Percentiles rank a stretch among this genome's conserved stretches.
Evolutionary conservation across 768 basidiomycete genomes (phyloP).

Genomic region (Leccinum ochraceum): DNA sequence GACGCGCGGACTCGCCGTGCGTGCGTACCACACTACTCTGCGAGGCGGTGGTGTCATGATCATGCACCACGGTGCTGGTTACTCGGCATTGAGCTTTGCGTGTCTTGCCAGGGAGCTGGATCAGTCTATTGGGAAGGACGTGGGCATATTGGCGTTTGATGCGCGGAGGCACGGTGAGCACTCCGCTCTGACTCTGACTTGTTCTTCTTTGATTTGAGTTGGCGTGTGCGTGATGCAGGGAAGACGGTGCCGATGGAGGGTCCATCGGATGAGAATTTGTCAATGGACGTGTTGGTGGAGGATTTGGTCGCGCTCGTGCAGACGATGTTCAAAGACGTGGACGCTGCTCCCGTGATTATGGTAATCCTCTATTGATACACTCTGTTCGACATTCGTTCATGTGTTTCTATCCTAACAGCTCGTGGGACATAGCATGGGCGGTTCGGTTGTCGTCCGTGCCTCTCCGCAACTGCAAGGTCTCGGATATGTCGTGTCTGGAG

Average conservation of each 20-base stretch:
- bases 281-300: conserved; percentile 65
- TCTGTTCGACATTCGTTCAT: neutral
- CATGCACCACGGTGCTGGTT: conserved; percentile 96
- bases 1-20: conserved; percentile 59
- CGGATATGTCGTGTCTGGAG: conserved; percentile 73
- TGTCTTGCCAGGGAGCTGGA: conserved; percentile 81
- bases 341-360: conserved; percentile 67
- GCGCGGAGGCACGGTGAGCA: conserved; percentile 82
- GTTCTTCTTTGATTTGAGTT: neutral
- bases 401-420: conserved; percentile 46
- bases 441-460: conserved; percentile 78
- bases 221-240: conserved; percentile 11
- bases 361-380: conserved; percentile 38
- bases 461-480: conserved; percentile 64
- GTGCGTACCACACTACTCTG: conserved; percentile 85
- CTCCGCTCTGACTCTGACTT: neutral
- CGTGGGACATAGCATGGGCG: conserved; percentile 97
- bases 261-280: conserved; percentile 42
- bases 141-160: conserved; percentile 83
- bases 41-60: conserved; percentile 66
- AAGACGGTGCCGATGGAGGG: conserved; percentile 27
- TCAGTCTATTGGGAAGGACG: conserved; percentile 60
- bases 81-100: conserved; percentile 87
- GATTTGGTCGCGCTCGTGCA: conserved; percentile 76
- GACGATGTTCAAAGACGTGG: conserved; percentile 66